A percentile compares a stretch with the other conserved stretches of the same genome.
These are phyloP conservation scores for Kluyveromyces starmeri DNA, from an alignment of 805 yeast genomes.

Conservation along the genomic window DNA sequence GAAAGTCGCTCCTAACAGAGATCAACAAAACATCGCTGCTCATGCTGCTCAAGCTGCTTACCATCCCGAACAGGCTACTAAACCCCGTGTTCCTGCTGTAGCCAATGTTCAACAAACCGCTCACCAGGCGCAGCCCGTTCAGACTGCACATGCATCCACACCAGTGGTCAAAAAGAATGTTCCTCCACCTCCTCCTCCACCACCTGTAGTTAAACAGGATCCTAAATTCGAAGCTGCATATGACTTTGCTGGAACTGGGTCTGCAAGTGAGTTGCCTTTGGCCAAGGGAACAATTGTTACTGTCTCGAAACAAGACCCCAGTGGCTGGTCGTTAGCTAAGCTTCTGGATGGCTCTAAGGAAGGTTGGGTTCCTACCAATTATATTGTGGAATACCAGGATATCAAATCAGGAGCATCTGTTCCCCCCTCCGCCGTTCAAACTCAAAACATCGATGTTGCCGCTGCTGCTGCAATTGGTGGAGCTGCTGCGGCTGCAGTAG, in stretches of 20 bases:
- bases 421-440: conserved; percentile 30
- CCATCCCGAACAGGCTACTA: conserved; percentile 20
- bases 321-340: conserved; percentile 93
- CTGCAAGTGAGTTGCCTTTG: conserved; percentile 73
- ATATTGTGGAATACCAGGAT: conserved; percentile 50
- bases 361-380: conserved; percentile 98
- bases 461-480: conserved; percentile 11
- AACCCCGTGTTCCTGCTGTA: conserved; percentile 5
- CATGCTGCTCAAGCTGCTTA: conserved; percentile 33
- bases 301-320: conserved; percentile 62
- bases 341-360: conserved; percentile 63
- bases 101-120: conserved; percentile 11
- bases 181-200: conserved; percentile 72
- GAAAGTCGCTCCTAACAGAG: neutral
- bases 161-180: conserved; percentile 24
- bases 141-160: conserved; percentile 10
- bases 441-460: conserved; percentile 8
- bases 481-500: conserved; percentile 15
- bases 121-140: conserved; percentile 14
- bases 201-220: conserved; percentile 48
- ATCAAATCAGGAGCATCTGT: conserved; percentile 23
- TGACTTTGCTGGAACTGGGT: conserved; percentile 81
- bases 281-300: conserved; percentile 67
- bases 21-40: conserved; percentile 29
- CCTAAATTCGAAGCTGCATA: conserved; percentile 82